Conservation (phyloP, 768 basidiomycete species). For the Suillus plorans region DNA sequence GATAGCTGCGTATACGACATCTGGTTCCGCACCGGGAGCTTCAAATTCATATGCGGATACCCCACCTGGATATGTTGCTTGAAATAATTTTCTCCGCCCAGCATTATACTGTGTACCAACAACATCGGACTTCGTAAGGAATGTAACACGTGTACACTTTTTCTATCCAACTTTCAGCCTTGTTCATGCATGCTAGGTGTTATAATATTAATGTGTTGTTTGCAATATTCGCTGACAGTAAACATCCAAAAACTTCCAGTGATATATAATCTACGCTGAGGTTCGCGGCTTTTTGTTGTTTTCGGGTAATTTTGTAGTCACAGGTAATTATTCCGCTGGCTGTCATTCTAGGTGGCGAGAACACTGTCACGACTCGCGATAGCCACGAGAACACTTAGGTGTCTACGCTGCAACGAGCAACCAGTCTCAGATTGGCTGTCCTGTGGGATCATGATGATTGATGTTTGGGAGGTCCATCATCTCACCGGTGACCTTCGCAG, state of each 20-base stretch:
- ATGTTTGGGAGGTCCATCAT: background rate
- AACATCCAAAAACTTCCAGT: background rate
- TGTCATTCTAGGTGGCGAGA: background rate
- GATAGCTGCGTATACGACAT: slow-evolving; percentile 30
- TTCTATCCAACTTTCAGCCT: background rate
- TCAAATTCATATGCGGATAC: slow-evolving; percentile 23
- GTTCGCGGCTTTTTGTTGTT: background rate
- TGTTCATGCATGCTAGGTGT: background rate
- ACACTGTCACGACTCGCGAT: background rate
- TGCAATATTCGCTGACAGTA: background rate
- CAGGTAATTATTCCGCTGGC: background rate
- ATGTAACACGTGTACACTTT: background rate
- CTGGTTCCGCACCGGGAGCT: slow-evolving; percentile 17
- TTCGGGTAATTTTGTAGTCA: background rate
- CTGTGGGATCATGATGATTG: background rate
- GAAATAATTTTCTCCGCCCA: slow-evolving; percentile 5
- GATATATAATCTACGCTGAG: background rate
- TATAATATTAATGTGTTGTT: background rate
- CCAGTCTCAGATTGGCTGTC: background rate
- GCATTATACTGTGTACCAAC: slow-evolving; percentile 5
- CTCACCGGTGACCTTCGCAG: background rate
- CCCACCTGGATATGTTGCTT: slow-evolving; percentile 30
- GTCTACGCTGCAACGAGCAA: too few species aligned
- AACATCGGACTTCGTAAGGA: background rate
- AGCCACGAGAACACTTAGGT: background rate